Evolutionary conservation across 441 rosid genomes (phyloP).

Genomic region (Raphanus hybrid): DNA sequence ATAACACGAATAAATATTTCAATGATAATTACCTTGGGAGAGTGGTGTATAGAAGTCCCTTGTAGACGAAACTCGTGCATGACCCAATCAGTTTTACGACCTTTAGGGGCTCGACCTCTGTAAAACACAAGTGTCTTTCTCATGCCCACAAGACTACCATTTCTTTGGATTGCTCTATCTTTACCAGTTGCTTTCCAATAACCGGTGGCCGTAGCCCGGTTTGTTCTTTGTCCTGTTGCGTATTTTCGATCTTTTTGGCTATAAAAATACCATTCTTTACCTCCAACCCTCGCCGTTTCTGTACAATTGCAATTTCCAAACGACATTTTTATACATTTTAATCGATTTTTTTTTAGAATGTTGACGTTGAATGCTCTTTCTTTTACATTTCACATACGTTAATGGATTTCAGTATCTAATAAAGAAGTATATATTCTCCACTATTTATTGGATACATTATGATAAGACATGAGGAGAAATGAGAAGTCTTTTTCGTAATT

Average conservation of each 20-base stretch:
- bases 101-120: conserved; percentile 86
- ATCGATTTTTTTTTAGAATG: not conserved
- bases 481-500: conserved; percentile 5
- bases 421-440: not conserved
- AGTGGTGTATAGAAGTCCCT: conserved; percentile 61
- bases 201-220: conserved; percentile 86
- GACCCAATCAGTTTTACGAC: conserved; percentile 87
- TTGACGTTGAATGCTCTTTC: not conserved
- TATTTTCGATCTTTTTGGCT: conserved; percentile 83
- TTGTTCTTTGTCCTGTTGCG: conserved; percentile 84
- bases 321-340: not conserved
- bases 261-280: conserved; percentile 92
- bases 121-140: conserved; percentile 91
- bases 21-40: conserved; percentile 58
- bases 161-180: conserved; percentile 76
- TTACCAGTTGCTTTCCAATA: conserved; percentile 97
- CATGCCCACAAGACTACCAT: conserved; percentile 81
- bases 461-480: not conserved
- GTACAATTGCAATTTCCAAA: not conserved
- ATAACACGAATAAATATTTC: not conserved
- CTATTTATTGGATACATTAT: not conserved
- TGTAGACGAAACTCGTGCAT: conserved; percentile 96
- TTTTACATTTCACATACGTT: not conserved
- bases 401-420: not conserved
- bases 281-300: conserved; percentile 88